Base-by-base conservation (phyloP, 2,329 filamentous ascomycete genomes). In the Myriosclerotinia curreyana region DNA sequence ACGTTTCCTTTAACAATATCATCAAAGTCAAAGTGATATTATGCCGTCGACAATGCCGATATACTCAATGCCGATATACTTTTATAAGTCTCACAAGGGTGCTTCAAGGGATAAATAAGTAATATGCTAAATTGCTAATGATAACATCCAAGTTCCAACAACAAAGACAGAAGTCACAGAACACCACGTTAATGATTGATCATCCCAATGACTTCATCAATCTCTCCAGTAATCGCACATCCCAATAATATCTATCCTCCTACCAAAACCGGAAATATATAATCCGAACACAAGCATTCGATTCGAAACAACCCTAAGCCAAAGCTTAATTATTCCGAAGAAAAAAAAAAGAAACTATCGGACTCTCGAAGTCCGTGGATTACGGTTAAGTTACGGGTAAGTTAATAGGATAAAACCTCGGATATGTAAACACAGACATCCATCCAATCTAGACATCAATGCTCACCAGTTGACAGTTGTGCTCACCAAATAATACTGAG, bases 171-270 rank as follows among this genome's bases (percentile, higher is more conserved):
- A n/a, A n/a, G n/a, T n/a, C n/a, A n/a, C n/a, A n/a, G n/a, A n/a
- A n/a, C n/a, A n/a, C n/a, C n/a, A n/a, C n/a, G n/a, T n/a, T n/a
- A n/a, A n/a, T n/a, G n/a, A n/a, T n/a, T 54, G 52, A 54, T 54
- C 52, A 4, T 14, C 22, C 22, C 22, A 5, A 54, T 54, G 36
- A 40, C 51, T 38, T 42, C 52, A 54, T 54, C 15, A 28, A 2
- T 54, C 52, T 38, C 52, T 22, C 34, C 9, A 20, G n/a, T n/a
- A 54, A 28, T 42, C 22, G 36, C 52, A 55, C 52, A 55, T 55
- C 52, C 22, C 11, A 55, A 55, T 55, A 28, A n/a, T n/a, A n/a
- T n/a, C n/a, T 42, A 42, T 55, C 22, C 34, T 42, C 20, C 36
- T 54, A 5, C 52, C 36, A 38, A 54, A 40, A 6, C 7, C 12